Base-by-base conservation (phyloP, 495 filamentous ascomycete genomes). In the Xeromyces bisporus region DNA sequence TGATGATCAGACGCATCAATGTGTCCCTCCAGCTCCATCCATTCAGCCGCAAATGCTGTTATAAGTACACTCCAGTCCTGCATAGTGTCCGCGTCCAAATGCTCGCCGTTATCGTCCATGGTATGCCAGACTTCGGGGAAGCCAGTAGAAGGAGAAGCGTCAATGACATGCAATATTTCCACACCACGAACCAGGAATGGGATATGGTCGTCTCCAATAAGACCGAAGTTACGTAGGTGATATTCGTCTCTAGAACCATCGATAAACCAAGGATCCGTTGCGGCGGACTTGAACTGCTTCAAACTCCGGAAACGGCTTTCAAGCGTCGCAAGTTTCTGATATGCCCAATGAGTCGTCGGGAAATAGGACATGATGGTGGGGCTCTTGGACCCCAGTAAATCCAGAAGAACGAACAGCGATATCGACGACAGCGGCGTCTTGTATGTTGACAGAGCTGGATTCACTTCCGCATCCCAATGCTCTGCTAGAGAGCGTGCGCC, bases 71-170 rank as follows among this genome's bases (percentile, higher is more conserved):
- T 69, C 89, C 89, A 97, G 47, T 97, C 89, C 46, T 81, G 68
- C 18, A 86, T 73, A 0, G 82, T 92, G 8, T 72, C 63, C 42
- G 77, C 53, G 55, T 97, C 84, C 28, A 97, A 47, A 60, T 96
- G 82, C 34, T 74, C 75, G 1, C 69, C 89, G 43, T 94, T 80
- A 49, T 97, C 89, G 0, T 75, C 54, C 46, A 78, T 69, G 3
- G 58, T 73, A 51, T 97, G 89, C 89, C 89, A 97, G 3, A 92
- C 82, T 0, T 31, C 15, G 7, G 89, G 89, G 43, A 96, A 96
- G 8, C 50, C 51, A 15, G 32, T 41, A 23, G 33, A 33, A 0
- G 47, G 43, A 1, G 74, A 72, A 7, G 57, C 66, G 5, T 87
- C 78, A 18, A 97, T 93, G 8, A 93, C 36, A 55, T 97, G 89